Base-by-base conservation (phyloP, 2,329 filamentous ascomycete genomes). In the Calonectria henricotiae region DNA sequence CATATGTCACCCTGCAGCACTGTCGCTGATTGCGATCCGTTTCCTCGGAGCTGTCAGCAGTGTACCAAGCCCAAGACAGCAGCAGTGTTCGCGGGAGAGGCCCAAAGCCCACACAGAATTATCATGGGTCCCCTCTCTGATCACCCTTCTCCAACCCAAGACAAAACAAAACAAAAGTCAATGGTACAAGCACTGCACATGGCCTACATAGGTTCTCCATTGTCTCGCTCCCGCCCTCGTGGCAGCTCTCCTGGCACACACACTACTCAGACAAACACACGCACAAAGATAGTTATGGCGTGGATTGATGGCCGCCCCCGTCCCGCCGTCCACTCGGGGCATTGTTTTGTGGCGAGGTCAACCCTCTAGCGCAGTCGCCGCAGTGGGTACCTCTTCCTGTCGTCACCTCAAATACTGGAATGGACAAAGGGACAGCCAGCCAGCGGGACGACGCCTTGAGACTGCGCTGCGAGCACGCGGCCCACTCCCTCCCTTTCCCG, bases 351-450 rank as follows among this genome's bases (percentile, higher is more conserved):
- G 23, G 39, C 70, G 51, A 77, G 65, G 75, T 76, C 62, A 72
- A 32, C 30, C 35, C 46, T 63, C 64, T 73, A 65, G 72, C 75
- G 60, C 41, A 58, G 20, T 43, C 60, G 65, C 44, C 23, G 54
- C 49, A 35, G 58, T 44, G 63, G 68, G 67, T 75, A 76, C 75
- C 51, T 72, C 37, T 20, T 27, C 46, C 13, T 15, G 49, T 68
- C 54, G 75, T 76, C 73, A 71, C 71, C 70, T 39, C 51, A 71
- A 70, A 64, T 55, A 69, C 67, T 71, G 69, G 73, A 68, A 73
- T 73, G 65, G 35, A 17, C 15, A 51, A 44, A 63, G 25, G 15
- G 23, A 51, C 32, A 54, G 20, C 55, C 32, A 54, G 20, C 55
- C 44, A 64, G 73, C 65, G 62, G 39, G 62, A 54, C 15, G 30